Evolutionary conservation across 495 filamentous ascomycete species (phyloP), one percentile per base, ranked within the genome.

Genomic region (Pyronema omphalodes): DNA sequence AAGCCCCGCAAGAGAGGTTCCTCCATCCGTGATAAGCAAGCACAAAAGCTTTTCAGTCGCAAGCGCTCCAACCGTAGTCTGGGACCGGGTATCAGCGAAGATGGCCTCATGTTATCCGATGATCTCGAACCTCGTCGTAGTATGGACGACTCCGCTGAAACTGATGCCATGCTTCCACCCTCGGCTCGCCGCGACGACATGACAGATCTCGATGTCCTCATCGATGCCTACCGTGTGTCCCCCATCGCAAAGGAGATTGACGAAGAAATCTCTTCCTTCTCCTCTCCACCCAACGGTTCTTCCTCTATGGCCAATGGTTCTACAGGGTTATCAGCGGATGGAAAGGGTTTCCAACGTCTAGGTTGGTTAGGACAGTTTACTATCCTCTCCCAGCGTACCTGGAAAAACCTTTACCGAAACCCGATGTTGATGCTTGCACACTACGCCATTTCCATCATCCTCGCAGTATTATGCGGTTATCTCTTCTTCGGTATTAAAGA

Each of bases 351-450:
- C 69, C 78, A 79, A 51, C 82, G 89, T 53, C 69, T 94, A 55
- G 79, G 93, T 18, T 79, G 81, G 55, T 52, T 74, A 9, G 73
- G 83, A 33, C 91, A 99, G 64, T 95, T 96, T 67, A 62, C 77
- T 34, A 94, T 99, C 59, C 73, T 99, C 19, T 93, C 87, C 6
- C 75, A 79, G 59, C 78, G 91, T 33, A 99, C 93, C 0, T 96
- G 93, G 93, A 83, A 81, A 56, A 99, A 99, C 61, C 79, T 99
- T 3, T 95, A 99, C 70, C 80, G 91, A 39, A 95, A 99, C 67
- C 91, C 91, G 14, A 88, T 95, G 80, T 71, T 99, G 44, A 99
- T 99, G 91, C 76, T 99, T 46, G 94, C 93, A 0, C 91, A 99
- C 70, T 99, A 99, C 66, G 89, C 88, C n/a, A 96, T 95, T 59